These are phyloP conservation scores for Trichoderma atroviride DNA, from an alignment of 2,329 filamentous ascomycete genomes.

Conservation along the genomic window DNA sequence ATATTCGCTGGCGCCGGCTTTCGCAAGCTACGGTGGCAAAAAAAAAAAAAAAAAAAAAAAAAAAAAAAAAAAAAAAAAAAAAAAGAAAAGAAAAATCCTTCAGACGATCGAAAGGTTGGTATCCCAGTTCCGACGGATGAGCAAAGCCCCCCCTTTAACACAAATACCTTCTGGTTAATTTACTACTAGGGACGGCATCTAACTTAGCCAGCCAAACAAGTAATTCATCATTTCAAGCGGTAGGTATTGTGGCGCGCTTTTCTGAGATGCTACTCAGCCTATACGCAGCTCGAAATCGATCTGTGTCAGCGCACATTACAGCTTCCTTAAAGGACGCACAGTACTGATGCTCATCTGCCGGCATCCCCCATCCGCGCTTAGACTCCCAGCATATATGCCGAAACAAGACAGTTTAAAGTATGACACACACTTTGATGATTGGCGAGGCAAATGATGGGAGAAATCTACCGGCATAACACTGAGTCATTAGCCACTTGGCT, in stretches of 20 bases:
- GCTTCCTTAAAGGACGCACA: neutral
- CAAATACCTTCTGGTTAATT: neutral
- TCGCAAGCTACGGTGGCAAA: constrained; percentile 1
- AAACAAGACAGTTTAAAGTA: neutral
- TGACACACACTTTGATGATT: constrained; percentile 8
- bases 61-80: too few relatives aligned
- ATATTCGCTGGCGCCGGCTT: neutral
- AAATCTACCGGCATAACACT: neutral
- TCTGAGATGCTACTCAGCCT: neutral
- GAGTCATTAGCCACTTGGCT: constrained; percentile 8
- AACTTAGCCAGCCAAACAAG: neutral
- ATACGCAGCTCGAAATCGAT: neutral
- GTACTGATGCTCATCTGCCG: constrained; percentile 15
- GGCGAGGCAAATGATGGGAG: neutral
- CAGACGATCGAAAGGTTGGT: neutral
- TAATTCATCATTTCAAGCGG: neutral
- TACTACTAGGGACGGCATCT: neutral
- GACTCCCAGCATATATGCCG: neutral
- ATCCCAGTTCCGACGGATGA: constrained; percentile 8
- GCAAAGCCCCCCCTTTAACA: neutral
- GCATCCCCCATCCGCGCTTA: constrained; percentile 15
- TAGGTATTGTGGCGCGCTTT: neutral
- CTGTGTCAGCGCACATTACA: neutral
- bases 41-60: neutral
- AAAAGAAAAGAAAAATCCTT: neutral